Evolutionary conservation across 2,329 filamentous ascomycete genomes (phyloP).

Genomic region (Golovinomyces cichoracearum): DNA sequence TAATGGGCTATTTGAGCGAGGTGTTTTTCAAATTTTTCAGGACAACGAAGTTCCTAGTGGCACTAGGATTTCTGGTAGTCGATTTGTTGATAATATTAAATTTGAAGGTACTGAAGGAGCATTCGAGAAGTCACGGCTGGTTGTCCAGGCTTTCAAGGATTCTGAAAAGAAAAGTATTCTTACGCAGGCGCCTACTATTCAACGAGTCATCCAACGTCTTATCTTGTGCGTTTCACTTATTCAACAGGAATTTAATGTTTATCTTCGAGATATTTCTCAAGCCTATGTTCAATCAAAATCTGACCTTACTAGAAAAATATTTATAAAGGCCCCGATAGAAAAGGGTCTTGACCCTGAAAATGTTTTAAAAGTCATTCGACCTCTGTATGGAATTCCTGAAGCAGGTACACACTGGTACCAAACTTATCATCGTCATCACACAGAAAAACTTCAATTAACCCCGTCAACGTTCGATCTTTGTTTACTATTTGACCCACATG

Average conservation of each 20-base stretch:
- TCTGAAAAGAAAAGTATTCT: slow-evolving; percentile 3
- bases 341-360: not conserved
- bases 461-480: slow-evolving; percentile 1
- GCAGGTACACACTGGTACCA: not conserved
- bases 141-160: slow-evolving; percentile 3
- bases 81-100: no score
- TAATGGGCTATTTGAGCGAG: not conserved
- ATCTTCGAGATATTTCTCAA: no score
- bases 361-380: not conserved
- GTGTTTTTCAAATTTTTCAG: not conserved
- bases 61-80: not conserved
- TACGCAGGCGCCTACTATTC: no score
- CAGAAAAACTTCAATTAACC: not conserved
- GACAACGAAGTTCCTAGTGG: not conserved
- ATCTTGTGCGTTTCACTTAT: not conserved
- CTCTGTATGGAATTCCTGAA: not conserved
- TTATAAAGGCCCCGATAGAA: not conserved
- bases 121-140: not conserved
- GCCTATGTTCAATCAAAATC: not conserved
- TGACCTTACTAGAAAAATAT: not conserved
- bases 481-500: not conserved
- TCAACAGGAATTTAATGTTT: not conserved
- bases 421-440: slow-evolving; percentile 1
- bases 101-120: not conserved
- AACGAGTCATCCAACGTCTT: slow-evolving; percentile 1